A percentile compares a stretch with the other conserved stretches of the same genome.
phyloP scores from a whole-genome alignment of 768 basidiomycete genomes.

The Trametes cingulata region DNA sequence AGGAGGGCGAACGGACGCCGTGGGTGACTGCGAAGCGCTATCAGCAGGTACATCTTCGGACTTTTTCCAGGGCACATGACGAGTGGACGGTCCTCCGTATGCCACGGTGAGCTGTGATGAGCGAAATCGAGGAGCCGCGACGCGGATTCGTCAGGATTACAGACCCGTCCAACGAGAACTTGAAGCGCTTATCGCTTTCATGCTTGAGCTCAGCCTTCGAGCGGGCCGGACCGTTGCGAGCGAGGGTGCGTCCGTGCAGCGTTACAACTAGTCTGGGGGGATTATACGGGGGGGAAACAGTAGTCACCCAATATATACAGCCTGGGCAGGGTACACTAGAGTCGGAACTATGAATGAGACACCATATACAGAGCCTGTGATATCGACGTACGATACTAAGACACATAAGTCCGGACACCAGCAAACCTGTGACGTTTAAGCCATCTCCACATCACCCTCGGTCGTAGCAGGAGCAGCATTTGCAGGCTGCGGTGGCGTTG shows the following conservation, averaged over 20 bases:
- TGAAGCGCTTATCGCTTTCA: too few species aligned
- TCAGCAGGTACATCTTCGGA: constrained; percentile 20
- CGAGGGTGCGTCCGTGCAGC: too few species aligned
- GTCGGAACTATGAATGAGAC: background rate
- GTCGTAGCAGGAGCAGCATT: constrained; percentile 13
- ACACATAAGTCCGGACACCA: background rate
- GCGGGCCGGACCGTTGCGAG: too few species aligned
- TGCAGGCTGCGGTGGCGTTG: constrained; percentile 34
- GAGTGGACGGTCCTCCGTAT: constrained; percentile 10
- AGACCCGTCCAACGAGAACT: too few species aligned
- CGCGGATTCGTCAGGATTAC: too few species aligned
- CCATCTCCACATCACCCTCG: constrained; percentile 25
- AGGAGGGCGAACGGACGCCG: background rate
- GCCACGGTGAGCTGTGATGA: background rate
- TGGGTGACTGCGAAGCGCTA: background rate
- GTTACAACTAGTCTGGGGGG: too few species aligned
- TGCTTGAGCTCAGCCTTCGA: too few species aligned
- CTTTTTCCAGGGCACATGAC: constrained; percentile 19
- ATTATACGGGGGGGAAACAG: too few species aligned
- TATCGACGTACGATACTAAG: constrained; percentile 10
- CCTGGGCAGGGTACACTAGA: background rate
- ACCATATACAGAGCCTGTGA: background rate
- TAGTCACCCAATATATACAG: too few species aligned
- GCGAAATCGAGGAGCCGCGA: background rate
- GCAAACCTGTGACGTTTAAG: background rate